A percentile compares a stretch with the other conserved stretches of the same genome.
phyloP scores from a whole-genome alignment of 139 green algal genomes.

The Tetraselmis striata region DNA sequence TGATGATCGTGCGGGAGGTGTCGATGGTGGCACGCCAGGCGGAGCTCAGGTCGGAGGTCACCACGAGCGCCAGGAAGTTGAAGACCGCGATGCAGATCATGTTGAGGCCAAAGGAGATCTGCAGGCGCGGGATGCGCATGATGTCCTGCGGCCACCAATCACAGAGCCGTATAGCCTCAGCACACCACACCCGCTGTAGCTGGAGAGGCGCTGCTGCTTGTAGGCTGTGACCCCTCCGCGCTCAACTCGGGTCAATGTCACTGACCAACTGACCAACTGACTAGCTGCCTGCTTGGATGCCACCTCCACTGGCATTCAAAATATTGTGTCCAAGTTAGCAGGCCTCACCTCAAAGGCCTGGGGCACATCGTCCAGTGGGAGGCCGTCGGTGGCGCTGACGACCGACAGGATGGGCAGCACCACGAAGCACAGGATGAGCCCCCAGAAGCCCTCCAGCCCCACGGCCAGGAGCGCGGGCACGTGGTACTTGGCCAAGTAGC shows the following conservation, averaged over 20 bases:
- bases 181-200: background rate
- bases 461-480: slow-evolving; percentile 67
- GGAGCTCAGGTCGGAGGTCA: slow-evolving; percentile 63
- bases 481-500: slow-evolving; percentile 61
- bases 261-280: no score
- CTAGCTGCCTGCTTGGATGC: no score
- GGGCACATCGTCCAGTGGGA: slow-evolving; percentile 48
- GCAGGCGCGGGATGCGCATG: background rate
- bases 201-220: slow-evolving; percentile 1
- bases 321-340: background rate
- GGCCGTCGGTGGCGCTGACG: slow-evolving; percentile 36
- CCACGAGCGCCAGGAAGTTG: slow-evolving; percentile 73
- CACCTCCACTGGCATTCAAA: slow-evolving; percentile 1
- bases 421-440: slow-evolving; percentile 46
- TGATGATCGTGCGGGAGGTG: slow-evolving; percentile 68
- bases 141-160: background rate
- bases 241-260: no score
- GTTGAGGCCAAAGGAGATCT: slow-evolving; percentile 12
- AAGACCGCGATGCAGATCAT: slow-evolving; percentile 70
- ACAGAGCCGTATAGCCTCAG: background rate
- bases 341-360: slow-evolving; percentile 19
- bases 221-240: no score
- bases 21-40: slow-evolving; percentile 73
- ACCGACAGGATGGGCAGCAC: slow-evolving; percentile 51
- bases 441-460: slow-evolving; percentile 71